Evolutionary conservation across 441 rosid genomes (phyloP).

Genomic region (Gossypium aridum): DNA sequence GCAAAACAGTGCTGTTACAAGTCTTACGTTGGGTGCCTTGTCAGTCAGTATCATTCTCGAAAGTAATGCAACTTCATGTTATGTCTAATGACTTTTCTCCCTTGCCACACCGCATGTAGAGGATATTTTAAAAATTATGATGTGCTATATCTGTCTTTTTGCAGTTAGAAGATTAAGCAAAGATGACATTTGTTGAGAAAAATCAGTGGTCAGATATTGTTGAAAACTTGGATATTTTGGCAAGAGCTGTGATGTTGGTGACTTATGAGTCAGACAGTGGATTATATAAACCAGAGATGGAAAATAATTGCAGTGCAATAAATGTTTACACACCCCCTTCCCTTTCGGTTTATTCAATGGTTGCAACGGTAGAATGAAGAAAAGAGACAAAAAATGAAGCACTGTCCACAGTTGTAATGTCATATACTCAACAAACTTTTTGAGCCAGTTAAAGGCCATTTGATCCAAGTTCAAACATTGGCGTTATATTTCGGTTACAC

Average conservation of each 20-base stretch:
- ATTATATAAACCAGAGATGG: neutral
- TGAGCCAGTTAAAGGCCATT: too few species aligned
- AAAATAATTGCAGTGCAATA: neutral
- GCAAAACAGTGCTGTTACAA: neutral
- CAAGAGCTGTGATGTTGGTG: neutral
- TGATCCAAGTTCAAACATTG: too few species aligned
- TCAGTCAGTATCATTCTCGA: neutral
- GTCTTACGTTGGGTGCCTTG: neutral
- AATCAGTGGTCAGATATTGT: neutral
- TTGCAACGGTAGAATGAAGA: too few species aligned
- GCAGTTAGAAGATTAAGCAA: neutral
- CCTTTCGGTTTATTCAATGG: neutral
- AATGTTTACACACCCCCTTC: neutral
- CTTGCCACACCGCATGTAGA: neutral
- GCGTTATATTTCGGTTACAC: too few species aligned
- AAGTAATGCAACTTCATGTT: neutral
- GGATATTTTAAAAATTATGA: neutral
- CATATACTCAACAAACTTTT: too few species aligned
- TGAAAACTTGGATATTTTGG: neutral
- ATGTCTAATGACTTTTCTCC: neutral
- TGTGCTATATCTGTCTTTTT: neutral
- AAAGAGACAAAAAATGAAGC: too few species aligned
- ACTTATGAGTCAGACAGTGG: conserved; percentile 41
- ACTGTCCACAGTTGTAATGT: too few species aligned
- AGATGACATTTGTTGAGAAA: neutral